phyloP scores from a whole-genome alignment of 345 rosid genomes.

The Kernera saxatilis region DNA sequence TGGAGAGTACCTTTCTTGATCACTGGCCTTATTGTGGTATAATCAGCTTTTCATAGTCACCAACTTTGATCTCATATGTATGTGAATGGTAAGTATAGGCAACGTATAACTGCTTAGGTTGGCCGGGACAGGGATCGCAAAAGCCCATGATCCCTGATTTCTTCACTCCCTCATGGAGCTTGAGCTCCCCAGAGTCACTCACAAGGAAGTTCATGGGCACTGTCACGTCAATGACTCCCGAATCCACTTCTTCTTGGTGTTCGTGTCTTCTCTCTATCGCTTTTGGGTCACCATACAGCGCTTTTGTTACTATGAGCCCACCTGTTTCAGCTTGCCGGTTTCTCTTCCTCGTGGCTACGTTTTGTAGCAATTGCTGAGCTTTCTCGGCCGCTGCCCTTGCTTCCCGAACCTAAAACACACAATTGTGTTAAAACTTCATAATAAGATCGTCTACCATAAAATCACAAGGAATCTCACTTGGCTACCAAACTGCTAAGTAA shows the following conservation, averaged over 20 bases:
- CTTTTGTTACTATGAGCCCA: constrained; percentile 74
- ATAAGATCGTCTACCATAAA: neutral
- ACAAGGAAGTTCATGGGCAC: constrained; percentile 85
- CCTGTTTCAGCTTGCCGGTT: constrained; percentile 58
- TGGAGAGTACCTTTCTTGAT: constrained; percentile 23
- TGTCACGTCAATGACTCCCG: constrained; percentile 71
- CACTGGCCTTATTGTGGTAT: constrained; percentile 62
- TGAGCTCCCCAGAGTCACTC: constrained; percentile 71
- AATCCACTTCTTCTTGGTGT: constrained; percentile 36
- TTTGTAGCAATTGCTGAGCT: constrained; percentile 70
- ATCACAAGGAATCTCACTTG: neutral
- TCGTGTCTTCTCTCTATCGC: constrained; percentile 47
- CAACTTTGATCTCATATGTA: constrained; percentile 52
- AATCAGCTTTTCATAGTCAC: constrained; percentile 60
- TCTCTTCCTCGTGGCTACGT: constrained; percentile 76
- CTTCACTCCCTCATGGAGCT: constrained; percentile 92
- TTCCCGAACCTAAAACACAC: constrained; percentile 54
- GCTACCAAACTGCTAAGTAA: neutral
- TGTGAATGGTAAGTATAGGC: constrained; percentile 56
- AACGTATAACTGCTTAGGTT: constrained; percentile 64
- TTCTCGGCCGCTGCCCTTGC: constrained; percentile 73
- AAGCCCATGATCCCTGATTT: constrained; percentile 98
- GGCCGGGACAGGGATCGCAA: constrained; percentile 90
- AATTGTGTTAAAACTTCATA: neutral
- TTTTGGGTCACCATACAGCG: constrained; percentile 65